Base-by-base conservation (phyloP, 805 yeast genomes). In the Cyberlindnera xishuangbannaensis region DNA sequence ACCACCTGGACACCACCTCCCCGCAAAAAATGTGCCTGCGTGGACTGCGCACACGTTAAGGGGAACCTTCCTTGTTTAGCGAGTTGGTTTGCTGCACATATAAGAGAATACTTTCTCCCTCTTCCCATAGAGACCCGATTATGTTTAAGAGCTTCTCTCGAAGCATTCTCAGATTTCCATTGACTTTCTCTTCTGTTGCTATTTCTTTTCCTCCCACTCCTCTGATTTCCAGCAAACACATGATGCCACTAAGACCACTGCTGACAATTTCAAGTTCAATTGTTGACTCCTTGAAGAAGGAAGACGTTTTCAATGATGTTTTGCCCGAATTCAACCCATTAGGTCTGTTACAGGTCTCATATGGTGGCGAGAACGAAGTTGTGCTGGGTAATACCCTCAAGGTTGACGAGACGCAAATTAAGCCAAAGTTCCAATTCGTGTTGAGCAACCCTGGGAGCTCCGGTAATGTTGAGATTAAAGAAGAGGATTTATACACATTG, bases 341-440 rank as follows among this genome's bases (percentile, higher is more conserved):
- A 25, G 61, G 61, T 2, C 31, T 81, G 39, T 61, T 83, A 36
- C 72, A 81, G 37, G 77, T 79, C 40, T 72, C 76, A 28, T 83
- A 78, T 55, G 76, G 75, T n/a, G 56, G 60, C 15, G 61, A 59
- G 21, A 59, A 59, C 39, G 83, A 75, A 36, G 95, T 85, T 21
- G 72, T 87, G 1, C 61, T 84, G 65, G 97, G 96, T 14, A 85
- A 87, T 59, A 70, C 78, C 3, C 63, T 88, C 35, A 56, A 65
- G 26, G 78, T 74, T 6, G 67, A 62, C 4, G 81, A 77, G 28
- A 78, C 95, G 18, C 94, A 83, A 59, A 45, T 57, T n/a, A 50
- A 47, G 28, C 96, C 96, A 22, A 47, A 56, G 20, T 65, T 87
- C 36, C 81, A 79, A 43, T 76, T 83, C 59, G 74, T 87, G 44